Conservation (phyloP, 2,329 filamentous ascomycete genomes). For the Colletotrichum sp. region DNA sequence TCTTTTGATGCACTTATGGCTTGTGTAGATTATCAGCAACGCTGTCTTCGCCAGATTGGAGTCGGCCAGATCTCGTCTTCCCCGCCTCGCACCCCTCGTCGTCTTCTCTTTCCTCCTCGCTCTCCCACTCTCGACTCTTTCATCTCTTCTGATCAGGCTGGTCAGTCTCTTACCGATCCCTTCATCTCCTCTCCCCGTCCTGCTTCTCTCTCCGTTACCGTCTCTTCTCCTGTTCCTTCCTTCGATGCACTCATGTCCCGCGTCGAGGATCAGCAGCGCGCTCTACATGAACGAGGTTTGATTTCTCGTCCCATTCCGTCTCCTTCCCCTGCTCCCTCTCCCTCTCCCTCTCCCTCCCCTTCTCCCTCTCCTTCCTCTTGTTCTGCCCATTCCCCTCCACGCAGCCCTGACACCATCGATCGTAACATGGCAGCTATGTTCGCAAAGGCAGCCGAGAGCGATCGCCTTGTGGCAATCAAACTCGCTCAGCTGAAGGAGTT, state of each 20-base stretch:
- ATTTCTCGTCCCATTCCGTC: neutral
- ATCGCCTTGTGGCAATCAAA: neutral
- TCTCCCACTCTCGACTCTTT: neutral
- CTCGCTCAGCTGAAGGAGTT: neutral
- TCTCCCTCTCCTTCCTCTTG: neutral
- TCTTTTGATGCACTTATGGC: neutral
- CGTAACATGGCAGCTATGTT: neutral
- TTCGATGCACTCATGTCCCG: neutral
- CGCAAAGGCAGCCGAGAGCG: neutral
- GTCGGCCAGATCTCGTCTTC: neutral
- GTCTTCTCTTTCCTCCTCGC: neutral
- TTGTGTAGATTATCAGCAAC: neutral
- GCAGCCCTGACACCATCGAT: neutral
- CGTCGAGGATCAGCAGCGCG: neutral
- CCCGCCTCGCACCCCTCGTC: neutral
- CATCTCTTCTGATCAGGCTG: neutral
- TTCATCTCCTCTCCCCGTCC: neutral
- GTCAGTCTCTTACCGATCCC: neutral
- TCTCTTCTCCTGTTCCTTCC: neutral
- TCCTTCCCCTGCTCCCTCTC: neutral
- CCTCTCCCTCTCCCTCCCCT: no score
- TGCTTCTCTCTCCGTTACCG: neutral
- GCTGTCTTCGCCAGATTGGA: neutral
- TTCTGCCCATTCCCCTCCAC: neutral
- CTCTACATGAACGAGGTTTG: neutral